Conservation (phyloP, 1,284 basidiomycete genomes). For the Cryptococcus sp. region DNA sequence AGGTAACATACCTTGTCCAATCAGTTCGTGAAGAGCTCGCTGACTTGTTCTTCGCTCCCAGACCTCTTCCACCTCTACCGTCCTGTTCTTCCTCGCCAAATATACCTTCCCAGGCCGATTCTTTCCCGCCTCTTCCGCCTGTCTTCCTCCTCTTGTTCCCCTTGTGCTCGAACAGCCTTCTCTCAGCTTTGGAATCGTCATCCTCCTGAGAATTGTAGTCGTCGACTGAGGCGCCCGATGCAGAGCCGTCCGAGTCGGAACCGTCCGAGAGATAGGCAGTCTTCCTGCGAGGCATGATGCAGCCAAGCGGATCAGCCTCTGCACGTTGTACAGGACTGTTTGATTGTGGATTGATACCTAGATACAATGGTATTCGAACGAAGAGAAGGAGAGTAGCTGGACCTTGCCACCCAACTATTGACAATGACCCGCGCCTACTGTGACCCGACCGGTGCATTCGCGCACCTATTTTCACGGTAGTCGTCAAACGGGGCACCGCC, state of each 20-base stretch:
- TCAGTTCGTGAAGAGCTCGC: slow-evolving; percentile 56
- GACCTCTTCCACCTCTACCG: slow-evolving; percentile 5
- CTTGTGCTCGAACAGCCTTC: slow-evolving; percentile 70
- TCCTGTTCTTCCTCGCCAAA: slow-evolving; percentile 73
- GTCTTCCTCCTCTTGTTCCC: slow-evolving; percentile 67
- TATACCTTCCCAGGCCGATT: slow-evolving; percentile 77
- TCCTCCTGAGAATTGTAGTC: slow-evolving; percentile 60
- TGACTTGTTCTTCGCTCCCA: background rate
- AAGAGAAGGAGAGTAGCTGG: no score
- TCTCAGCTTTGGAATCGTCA: slow-evolving; percentile 72
- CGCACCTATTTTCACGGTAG: no score
- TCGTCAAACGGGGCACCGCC: no score
- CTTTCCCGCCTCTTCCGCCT: slow-evolving; percentile 65
- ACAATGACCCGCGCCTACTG: no score
- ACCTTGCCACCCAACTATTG: no score
- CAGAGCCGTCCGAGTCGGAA: slow-evolving; percentile 65
- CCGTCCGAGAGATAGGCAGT: slow-evolving; percentile 73
- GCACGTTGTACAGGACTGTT: background rate
- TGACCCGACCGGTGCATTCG: no score
- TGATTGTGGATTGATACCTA: no score
- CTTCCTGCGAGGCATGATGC: slow-evolving; percentile 78
- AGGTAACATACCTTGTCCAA: slow-evolving; percentile 60
- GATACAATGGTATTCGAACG: no score
- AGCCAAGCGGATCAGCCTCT: background rate
- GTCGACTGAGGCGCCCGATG: slow-evolving; percentile 53